These are phyloP conservation scores for Wickerhamiella sorbophila DNA, from an alignment of 805 yeast genomes.

Conservation along the genomic window DNA sequence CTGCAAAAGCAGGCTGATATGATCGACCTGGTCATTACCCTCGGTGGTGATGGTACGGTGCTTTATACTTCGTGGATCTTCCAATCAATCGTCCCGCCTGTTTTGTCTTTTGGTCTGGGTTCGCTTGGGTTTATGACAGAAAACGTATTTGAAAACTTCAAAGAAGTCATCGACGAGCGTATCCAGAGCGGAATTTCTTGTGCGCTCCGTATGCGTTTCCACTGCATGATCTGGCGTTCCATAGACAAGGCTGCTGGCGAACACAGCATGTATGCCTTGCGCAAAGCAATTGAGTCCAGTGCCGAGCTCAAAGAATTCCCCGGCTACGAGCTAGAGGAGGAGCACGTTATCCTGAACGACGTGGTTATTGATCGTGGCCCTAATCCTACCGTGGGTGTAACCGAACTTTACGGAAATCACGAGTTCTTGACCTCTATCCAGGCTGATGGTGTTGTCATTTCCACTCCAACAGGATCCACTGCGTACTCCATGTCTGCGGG, in stretches of 20 bases:
- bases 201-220: constrained; percentile 73
- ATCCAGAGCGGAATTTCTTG: constrained; percentile 59
- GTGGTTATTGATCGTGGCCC: constrained; percentile 89
- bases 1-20: constrained; percentile 31
- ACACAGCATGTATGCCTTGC: constrained; percentile 18
- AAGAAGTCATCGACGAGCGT: constrained; percentile 41
- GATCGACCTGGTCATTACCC: constrained; percentile 67
- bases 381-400: constrained; percentile 77
- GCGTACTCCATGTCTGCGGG: constrained; percentile 85
- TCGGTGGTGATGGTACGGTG: constrained; percentile 97
- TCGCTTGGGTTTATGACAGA: constrained; percentile 86
- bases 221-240: constrained; percentile 46
- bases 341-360: constrained; percentile 66
- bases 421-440: constrained; percentile 76
- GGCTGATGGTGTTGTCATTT: constrained; percentile 85
- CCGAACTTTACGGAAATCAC: constrained; percentile 82
- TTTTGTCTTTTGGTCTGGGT: constrained; percentile 76
- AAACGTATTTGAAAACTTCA: constrained; percentile 62
- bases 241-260: not conserved
- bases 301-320: not conserved
- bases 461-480: constrained; percentile 93
- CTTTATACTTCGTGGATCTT: constrained; percentile 76
- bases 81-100: constrained; percentile 80
- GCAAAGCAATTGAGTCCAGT: constrained; percentile 30
- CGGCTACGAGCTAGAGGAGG: constrained; percentile 21